These are phyloP conservation scores for Salix dunnii DNA, from an alignment of 345 rosid genomes.

Conservation along the genomic window DNA sequence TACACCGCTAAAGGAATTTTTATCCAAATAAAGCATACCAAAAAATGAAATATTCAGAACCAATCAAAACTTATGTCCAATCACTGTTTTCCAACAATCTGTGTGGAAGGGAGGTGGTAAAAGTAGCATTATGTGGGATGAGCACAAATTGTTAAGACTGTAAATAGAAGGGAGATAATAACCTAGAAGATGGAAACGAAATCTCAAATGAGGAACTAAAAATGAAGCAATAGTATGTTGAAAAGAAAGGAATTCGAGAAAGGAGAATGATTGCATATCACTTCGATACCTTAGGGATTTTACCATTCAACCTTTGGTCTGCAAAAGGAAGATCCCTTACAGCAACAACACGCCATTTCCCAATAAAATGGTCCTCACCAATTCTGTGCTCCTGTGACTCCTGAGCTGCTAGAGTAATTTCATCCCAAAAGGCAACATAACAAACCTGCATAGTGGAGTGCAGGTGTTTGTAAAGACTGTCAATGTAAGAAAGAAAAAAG, in stretches of 20 bases:
- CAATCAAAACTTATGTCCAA: too few species aligned
- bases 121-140: too few species aligned
- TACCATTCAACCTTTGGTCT: conserved; percentile 93
- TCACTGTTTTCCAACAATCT: too few species aligned
- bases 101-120: too few species aligned
- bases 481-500: background rate
- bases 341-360: conserved; percentile 83
- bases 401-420: conserved; percentile 69
- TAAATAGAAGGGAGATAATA: too few species aligned
- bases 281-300: conserved; percentile 82
- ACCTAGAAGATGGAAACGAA: too few species aligned
- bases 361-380: conserved; percentile 53
- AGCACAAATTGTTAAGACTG: too few species aligned
- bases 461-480: conserved; percentile 11
- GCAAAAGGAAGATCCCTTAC: conserved; percentile 77
- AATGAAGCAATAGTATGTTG: background rate
- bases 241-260: background rate
- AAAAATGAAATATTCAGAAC: too few species aligned
- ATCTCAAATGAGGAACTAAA: background rate
- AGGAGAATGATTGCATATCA: too few species aligned
- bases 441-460: conserved; percentile 63
- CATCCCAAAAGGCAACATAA: conserved; percentile 96
- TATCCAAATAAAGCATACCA: too few species aligned
- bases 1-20: too few species aligned
- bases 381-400: conserved; percentile 52